Evolutionary conservation across 495 filamentous ascomycete genomes (phyloP), one percentile per base, ranked within the genome.

Genomic region (Aspergillus egyptiacus): DNA sequence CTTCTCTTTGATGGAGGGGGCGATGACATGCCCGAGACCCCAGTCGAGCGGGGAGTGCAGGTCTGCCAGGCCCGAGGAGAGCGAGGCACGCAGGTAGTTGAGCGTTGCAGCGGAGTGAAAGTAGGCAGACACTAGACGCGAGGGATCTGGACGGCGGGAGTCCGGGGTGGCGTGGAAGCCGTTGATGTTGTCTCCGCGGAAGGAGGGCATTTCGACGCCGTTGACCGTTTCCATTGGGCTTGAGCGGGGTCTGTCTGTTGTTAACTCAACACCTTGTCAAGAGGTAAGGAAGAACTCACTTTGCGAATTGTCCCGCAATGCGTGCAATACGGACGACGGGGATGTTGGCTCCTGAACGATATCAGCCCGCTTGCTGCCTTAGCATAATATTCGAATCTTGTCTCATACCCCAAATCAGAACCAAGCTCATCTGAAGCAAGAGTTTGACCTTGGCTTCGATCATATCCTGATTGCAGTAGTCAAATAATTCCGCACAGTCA

Each of bases 361-460:
- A 22, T 41, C 14, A 50, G 20, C 19, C 14, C 19, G 6, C 22
- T 7, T n/a, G n/a, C n/a, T 27, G 24, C 6, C 25, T 10, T 33
- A n/a, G n/a, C n/a, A n/a, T n/a, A n/a, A n/a, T n/a, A n/a, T n/a
- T n/a, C n/a, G n/a, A n/a, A n/a, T n/a, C n/a, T n/a, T n/a, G n/a
- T n/a, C n/a, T n/a, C 65, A 72, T 70, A 65, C 84, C 91, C 82
- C 86, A 94, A 65, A 94, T 86, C 44, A 97, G 74, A 13, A 96
- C 87, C 53, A 97, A 68, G 57, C 86, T 91, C 91, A 97, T 96
- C 71, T 97, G 91, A 30, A 97, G 75, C 11, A 96, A 76, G 9
- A 97, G 80, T 68, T 97, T 97, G 67, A 96, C 89, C 73, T 96
- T 97, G 23, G 89, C 84, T 62, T 96, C 87, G 55, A 98, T 95